A percentile compares a stretch with the other conserved stretches of the same genome.
Conservation (phyloP, 1,139 yeast genomes). For the Candida sanyaensis region DNA sequence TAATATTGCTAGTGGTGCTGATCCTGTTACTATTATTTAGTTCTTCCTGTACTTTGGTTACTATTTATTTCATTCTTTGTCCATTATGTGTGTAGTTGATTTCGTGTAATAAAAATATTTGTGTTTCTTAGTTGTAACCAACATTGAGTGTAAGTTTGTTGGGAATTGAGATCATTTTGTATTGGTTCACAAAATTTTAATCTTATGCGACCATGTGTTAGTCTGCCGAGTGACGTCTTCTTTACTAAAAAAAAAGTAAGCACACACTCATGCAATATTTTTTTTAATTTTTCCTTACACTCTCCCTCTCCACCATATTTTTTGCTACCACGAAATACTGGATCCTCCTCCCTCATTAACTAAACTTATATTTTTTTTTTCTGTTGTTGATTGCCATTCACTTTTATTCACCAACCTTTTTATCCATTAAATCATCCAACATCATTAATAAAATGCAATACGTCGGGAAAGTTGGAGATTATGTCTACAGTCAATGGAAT, state of each 20-base stretch:
- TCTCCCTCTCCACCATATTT: background rate
- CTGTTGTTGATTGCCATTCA: background rate
- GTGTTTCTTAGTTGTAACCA: no score
- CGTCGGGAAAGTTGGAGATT: constrained; percentile 93
- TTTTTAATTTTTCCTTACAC: no score
- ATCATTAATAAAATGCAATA: constrained; percentile 65
- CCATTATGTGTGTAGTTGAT: background rate
- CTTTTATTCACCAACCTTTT: background rate
- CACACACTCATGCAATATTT: no score
- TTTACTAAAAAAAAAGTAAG: no score
- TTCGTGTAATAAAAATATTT: no score
- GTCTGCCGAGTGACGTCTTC: no score
- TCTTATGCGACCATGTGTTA: no score
- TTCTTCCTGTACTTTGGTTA: background rate
- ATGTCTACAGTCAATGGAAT: constrained; percentile 96
- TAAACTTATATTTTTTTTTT: background rate
- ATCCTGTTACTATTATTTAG: constrained; percentile 44
- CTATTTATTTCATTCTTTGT: no score
- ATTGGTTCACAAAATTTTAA: no score
- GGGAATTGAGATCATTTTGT: no score
- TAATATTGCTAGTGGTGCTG: constrained; percentile 79
- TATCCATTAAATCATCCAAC: background rate
- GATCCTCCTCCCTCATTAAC: background rate
- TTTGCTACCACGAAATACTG: background rate
- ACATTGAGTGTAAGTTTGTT: no score